A percentile compares a stretch with the other conserved stretches of the same genome.
Evolutionary conservation across 345 rosid genomes (phyloP).

Genomic region (Camelina neglecta): DNA sequence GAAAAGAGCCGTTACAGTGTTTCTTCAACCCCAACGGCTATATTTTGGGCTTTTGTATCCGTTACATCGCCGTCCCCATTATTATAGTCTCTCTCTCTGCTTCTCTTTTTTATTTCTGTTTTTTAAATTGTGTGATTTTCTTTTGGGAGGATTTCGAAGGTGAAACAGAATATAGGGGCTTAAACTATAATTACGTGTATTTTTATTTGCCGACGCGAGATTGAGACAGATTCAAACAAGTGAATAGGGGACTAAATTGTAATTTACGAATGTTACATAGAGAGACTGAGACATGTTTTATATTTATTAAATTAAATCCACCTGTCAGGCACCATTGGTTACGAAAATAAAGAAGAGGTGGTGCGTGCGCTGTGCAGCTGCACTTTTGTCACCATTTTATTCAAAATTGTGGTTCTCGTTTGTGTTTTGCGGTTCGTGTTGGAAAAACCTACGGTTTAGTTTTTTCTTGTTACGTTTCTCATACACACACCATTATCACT

Average conservation of each 20-base stretch:
- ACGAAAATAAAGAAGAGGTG: too few species aligned
- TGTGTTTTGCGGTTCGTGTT: too few species aligned
- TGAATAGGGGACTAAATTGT: not conserved
- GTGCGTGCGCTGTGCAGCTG: too few species aligned
- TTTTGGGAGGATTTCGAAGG: not conserved
- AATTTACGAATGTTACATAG: not conserved
- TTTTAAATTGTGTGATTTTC: not conserved
- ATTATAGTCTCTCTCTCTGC: not conserved
- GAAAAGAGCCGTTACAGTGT: constrained; percentile 39
- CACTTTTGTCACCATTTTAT: too few species aligned
- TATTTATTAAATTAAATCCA: not conserved
- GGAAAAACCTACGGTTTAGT: too few species aligned
- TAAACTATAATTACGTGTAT: not conserved
- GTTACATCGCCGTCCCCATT: constrained; percentile 17
- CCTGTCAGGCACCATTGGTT: too few species aligned
- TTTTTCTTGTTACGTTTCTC: too few species aligned
- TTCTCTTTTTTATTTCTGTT: not conserved
- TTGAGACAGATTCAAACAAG: not conserved
- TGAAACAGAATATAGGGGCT: not conserved
- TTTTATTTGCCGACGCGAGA: not conserved
- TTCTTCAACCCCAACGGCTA: constrained; percentile 38
- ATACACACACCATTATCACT: too few species aligned
- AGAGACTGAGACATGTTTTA: not conserved
- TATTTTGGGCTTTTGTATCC: constrained; percentile 29
- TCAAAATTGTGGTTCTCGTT: too few species aligned